Conservation (phyloP, 2,329 filamentous ascomycete species). For the Talaromyces sp. region DNA sequence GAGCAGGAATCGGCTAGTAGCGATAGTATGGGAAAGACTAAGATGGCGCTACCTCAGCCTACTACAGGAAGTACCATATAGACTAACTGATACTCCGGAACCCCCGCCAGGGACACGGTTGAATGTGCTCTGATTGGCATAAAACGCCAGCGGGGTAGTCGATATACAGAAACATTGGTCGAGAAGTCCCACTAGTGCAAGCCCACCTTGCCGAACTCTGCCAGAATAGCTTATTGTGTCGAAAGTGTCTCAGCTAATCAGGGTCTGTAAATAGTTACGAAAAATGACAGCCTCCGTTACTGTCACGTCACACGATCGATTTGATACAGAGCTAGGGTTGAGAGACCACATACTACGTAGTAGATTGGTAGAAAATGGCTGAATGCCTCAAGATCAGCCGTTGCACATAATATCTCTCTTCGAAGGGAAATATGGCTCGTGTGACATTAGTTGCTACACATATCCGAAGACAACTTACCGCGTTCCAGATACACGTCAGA, state of each 20-base stretch:
- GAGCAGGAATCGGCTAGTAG: neutral
- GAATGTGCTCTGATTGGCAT: neutral
- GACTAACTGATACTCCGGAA: no score
- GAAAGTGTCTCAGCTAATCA: neutral
- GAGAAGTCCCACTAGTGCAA: neutral
- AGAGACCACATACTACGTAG: no score
- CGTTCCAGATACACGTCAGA: neutral
- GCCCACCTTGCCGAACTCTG: constrained; percentile 6
- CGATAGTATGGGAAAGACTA: neutral
- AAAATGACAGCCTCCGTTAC: neutral
- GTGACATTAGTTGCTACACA: neutral
- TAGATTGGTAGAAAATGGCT: no score
- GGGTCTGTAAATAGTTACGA: neutral
- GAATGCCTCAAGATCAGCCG: no score
- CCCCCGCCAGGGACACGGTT: neutral
- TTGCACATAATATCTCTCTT: no score
- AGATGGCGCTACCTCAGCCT: constrained; percentile 2
- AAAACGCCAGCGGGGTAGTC: neutral
- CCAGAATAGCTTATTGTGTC: neutral
- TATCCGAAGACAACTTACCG: neutral
- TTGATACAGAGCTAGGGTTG: neutral
- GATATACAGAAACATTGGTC: neutral
- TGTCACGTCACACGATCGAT: neutral
- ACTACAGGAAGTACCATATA: no score
- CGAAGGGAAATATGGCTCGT: no score